Base-by-base conservation (phyloP, 805 yeast genomes). In the Candida vaughaniae region DNA sequence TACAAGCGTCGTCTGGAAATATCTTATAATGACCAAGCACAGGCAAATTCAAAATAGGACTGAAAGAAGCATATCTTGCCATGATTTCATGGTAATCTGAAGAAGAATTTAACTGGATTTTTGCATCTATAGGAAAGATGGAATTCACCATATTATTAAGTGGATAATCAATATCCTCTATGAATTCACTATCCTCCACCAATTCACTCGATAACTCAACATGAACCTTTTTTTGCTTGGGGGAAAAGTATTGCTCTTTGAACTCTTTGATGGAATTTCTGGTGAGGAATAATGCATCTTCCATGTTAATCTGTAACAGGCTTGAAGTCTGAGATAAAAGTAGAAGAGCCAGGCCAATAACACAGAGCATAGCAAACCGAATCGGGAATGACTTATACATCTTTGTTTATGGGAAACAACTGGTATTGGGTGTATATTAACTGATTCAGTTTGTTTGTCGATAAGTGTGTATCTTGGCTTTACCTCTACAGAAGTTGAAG, bases 31-130 rank as follows among this genome's bases (percentile, higher is more conserved):
- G 26, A 25, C 63, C 52, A 12, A 23, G n/a, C 17, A 68, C 17
- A 14, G 47, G 45, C 17, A 39, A 47, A 31, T 42, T 55, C 20
- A 68, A 43, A 3, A 67, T 42, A 5, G 68, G 63, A 41, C 70
- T 64, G 48, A 67, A 68, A 3, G 71, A 60, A 6, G 73, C 74
- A 42, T 66, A 68, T 16, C 74, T 47, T 3, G 58, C 71, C 5
- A 52, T 37, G 16, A 64, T 34, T 7, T 33, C 42, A 18, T 41
- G 34, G 14, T 26, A 31, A 7, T 35, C 34, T 10, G 19, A 34
- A 5, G 66, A 46, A 1, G 48, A 43, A 43, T 66, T 64, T 43
- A 53, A 59, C 18, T 52, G 43, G n/a, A 68, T 47, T 8, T 51
- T 32, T 33, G 66, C 52, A 43, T 68, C 73, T 14, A 68, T 55